A percentile compares a stretch with the other conserved stretches of the same genome.
phyloP scores from a whole-genome alignment of 2,329 filamentous ascomycete genomes.

The Endocalyx cinctus region DNA sequence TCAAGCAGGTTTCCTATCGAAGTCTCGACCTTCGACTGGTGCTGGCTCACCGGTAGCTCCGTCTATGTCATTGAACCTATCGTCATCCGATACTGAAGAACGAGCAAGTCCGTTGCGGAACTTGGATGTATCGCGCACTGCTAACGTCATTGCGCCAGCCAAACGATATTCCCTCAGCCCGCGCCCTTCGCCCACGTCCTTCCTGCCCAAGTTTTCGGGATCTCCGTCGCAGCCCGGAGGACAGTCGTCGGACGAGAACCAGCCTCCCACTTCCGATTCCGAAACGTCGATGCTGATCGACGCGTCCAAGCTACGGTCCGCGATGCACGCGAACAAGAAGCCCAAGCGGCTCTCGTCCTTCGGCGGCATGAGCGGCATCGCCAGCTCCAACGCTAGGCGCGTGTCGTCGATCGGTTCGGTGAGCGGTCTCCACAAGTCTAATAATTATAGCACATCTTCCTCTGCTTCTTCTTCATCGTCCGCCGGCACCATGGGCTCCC shows the following conservation, averaged over 20 bases:
- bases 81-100: conserved; percentile 50
- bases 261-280: conserved; percentile 45
- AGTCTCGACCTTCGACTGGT: conserved; percentile 37
- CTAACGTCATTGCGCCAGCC: conserved; percentile 47
- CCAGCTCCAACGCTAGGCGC: conserved; percentile 31
- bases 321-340: conserved; percentile 49
- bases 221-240: conserved; percentile 16
- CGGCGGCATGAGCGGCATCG: conserved; percentile 10
- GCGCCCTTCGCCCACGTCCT: conserved; percentile 10
- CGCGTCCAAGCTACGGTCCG: conserved; percentile 49
- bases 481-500: too few species aligned
- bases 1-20: conserved; percentile 80
- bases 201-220: conserved; percentile 28
- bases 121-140: conserved; percentile 43
- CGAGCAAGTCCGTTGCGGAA: conserved; percentile 42
- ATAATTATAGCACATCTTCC: too few species aligned
- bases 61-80: conserved; percentile 52
- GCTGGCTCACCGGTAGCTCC: conserved; percentile 59
- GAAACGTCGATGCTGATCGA: conserved; percentile 46
- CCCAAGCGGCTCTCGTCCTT: conserved; percentile 37
- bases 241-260: conserved; percentile 46
- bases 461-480: too few species aligned
- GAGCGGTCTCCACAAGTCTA: conserved; percentile 21
- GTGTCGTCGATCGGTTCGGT: conserved; percentile 41
- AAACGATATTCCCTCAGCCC: conserved; percentile 28